Percentiles rank a stretch among this genome's conserved stretches.
Evolutionary conservation across 352 stramenopile species (phyloP).

Genomic region (Phytophthora podocarpi): DNA sequence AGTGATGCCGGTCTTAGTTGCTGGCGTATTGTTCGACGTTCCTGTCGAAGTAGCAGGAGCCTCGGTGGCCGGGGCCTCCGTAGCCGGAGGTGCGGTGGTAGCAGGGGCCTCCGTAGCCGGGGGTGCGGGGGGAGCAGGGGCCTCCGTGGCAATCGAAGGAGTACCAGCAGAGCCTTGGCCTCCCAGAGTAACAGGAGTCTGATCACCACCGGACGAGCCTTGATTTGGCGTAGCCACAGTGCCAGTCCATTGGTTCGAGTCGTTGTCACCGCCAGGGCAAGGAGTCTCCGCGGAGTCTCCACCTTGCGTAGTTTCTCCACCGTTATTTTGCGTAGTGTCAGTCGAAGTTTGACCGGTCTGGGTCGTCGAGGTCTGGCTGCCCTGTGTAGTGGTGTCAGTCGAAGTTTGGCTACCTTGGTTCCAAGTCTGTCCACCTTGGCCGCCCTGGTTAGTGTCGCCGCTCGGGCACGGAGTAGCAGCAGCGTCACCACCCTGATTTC

Average conservation of each 20-base stretch:
- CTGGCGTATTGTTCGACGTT: background rate
- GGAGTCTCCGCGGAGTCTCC: conserved; percentile 8
- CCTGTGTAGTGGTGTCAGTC: no score
- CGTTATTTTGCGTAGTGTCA: no score
- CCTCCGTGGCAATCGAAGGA: background rate
- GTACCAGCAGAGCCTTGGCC: conserved; percentile 7
- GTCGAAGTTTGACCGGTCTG: conserved; percentile 14
- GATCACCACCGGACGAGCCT: no score
- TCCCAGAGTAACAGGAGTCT: no score
- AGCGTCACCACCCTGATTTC: conserved; percentile 12
- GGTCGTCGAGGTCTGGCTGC: conserved; percentile 20
- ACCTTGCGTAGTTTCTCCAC: no score
- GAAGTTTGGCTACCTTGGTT: conserved; percentile 3
- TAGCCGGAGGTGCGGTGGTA: conserved; percentile 1
- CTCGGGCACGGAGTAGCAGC: conserved; percentile 13
- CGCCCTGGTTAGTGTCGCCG: conserved; percentile 9
- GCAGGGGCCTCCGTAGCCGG: conserved; percentile 1
- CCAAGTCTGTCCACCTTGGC: conserved; percentile 2
- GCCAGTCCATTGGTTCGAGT: conserved; percentile 20
- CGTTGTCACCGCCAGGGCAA: conserved; percentile 6
- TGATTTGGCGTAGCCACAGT: conserved; percentile 18
- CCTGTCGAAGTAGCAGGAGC: background rate
- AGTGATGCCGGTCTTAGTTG: conserved; percentile 18
- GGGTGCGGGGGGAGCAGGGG: background rate
- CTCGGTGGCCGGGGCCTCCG: conserved; percentile 1